A percentile compares a stretch with the other conserved stretches of the same genome.
Evolutionary conservation across 1,284 basidiomycete species (phyloP).

Genomic region (Coniophora puteana): DNA sequence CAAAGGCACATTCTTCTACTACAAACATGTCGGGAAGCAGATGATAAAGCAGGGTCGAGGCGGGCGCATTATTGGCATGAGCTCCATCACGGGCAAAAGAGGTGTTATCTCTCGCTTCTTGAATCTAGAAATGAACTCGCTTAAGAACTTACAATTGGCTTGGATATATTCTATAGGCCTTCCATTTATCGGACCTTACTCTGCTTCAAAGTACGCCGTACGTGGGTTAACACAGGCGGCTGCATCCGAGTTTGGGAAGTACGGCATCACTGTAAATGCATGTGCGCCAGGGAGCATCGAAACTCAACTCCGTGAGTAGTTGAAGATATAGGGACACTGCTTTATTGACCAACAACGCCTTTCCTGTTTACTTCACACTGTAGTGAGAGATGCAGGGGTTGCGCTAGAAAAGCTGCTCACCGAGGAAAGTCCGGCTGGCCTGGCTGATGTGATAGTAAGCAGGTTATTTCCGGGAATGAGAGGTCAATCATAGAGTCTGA

Average conservation of each 20-base stretch:
- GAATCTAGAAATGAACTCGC: neutral
- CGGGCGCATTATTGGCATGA: slow-evolving; percentile 8
- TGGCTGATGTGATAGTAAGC: too few relatives aligned
- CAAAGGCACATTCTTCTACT: slow-evolving; percentile 5
- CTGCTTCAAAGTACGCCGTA: slow-evolving; percentile 25
- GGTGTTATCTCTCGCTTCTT: neutral
- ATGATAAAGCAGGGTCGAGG: slow-evolving; percentile 10
- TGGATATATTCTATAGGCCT: neutral
- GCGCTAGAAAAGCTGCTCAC: too few relatives aligned
- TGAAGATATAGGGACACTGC: too few relatives aligned
- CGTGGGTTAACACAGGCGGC: slow-evolving; percentile 18
- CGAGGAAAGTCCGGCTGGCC: too few relatives aligned
- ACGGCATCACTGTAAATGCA: slow-evolving; percentile 31
- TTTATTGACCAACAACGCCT: too few relatives aligned
- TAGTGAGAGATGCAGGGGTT: too few relatives aligned
- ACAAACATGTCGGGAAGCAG: slow-evolving; percentile 7
- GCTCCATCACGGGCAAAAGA: slow-evolving; percentile 3
- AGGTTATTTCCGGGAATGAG: too few relatives aligned
- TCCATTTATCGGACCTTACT: slow-evolving; percentile 7
- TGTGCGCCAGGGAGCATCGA: slow-evolving; percentile 25
- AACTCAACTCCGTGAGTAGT: neutral
- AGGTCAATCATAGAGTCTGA: too few relatives aligned
- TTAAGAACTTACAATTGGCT: neutral
- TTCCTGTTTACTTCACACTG: too few relatives aligned
- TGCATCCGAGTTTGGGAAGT: slow-evolving; percentile 24